These are phyloP conservation scores for Lasiosphaeria miniovina DNA, from an alignment of 495 filamentous ascomycete species.

Conservation along the genomic window DNA sequence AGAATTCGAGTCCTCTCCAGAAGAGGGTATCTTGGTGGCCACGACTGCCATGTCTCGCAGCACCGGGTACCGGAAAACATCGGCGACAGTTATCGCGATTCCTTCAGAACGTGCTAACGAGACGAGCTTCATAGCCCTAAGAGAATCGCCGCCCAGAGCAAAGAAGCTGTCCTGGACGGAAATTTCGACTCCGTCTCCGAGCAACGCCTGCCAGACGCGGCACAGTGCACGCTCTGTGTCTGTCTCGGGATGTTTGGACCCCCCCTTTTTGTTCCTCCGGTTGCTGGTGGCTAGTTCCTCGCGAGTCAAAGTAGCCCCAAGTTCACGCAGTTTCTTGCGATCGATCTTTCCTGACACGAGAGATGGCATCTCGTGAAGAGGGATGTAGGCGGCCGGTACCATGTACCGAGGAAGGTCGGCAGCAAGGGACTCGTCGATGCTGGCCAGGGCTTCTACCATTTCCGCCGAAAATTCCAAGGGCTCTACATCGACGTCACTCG, in stretches of 20 bases:
- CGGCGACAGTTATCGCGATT: constrained; percentile 40
- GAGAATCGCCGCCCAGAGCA: constrained; percentile 51
- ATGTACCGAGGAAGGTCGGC: constrained; percentile 50
- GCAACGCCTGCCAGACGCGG: constrained; percentile 31
- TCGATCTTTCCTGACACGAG: constrained; percentile 61
- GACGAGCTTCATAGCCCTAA: constrained; percentile 53
- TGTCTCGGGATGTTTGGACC: constrained; percentile 17
- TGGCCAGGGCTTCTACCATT: constrained; percentile 27
- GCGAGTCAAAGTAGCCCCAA: constrained; percentile 33
- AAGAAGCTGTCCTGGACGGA: constrained; percentile 50
- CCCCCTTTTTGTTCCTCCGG: constrained; percentile 16
- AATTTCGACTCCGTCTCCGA: constrained; percentile 26
- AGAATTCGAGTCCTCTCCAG: background rate
- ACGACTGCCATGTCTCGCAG: constrained; percentile 39
- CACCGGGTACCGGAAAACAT: constrained; percentile 42
- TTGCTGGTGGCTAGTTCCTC: constrained; percentile 31
- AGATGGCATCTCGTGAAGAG: constrained; percentile 53
- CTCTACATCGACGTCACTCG: constrained; percentile 19
- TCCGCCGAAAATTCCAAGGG: constrained; percentile 20
- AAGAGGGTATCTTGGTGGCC: constrained; percentile 8
- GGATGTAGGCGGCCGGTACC: constrained; percentile 62
- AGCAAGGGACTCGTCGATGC: constrained; percentile 34
- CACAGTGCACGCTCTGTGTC: constrained; percentile 29
- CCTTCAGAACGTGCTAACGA: constrained; percentile 39
- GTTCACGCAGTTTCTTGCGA: constrained; percentile 51